Conservation (phyloP, 2,329 filamentous ascomycete species). For the Arthrobotrys conoides region DNA sequence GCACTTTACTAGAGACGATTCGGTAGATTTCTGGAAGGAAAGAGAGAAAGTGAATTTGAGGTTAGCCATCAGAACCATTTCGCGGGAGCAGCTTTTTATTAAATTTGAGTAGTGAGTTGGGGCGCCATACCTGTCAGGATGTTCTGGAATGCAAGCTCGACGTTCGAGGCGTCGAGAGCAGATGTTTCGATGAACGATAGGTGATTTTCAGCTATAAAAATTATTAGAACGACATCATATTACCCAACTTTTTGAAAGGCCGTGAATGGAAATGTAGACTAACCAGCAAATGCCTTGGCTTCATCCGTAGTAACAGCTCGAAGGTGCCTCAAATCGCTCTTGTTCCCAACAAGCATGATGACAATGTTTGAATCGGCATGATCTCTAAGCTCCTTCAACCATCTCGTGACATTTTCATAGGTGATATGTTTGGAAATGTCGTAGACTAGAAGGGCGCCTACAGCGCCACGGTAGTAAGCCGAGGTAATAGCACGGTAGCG, state of each 20-base stretch:
- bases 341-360: constrained; percentile 99
- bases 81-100: not conserved
- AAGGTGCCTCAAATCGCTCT: constrained; percentile 99
- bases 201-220: constrained; percentile 85
- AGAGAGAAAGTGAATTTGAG: constrained; percentile 20
- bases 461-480: constrained; percentile 97
- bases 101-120: not conserved
- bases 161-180: constrained; percentile 97
- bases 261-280: constrained; percentile 64
- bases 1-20: constrained; percentile 97
- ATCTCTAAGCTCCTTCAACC: constrained; percentile 98
- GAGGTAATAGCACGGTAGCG: constrained; percentile 99
- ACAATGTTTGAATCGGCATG: constrained; percentile 99
- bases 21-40: constrained; percentile 88
- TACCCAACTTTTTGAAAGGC: not conserved
- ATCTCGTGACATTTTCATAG: constrained; percentile 98
- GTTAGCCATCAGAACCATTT: not conserved
- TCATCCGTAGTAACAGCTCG: constrained; percentile 97
- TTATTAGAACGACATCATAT: not conserved
- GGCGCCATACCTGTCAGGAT: constrained; percentile 87
- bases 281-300: constrained; percentile 97
- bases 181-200: constrained; percentile 99
- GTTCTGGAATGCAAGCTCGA: constrained; percentile 99
- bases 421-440: constrained; percentile 99
- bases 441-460: constrained; percentile 97